phyloP scores from a whole-genome alignment of 2,329 filamentous ascomycete genomes.

The Diaporthe eres region DNA sequence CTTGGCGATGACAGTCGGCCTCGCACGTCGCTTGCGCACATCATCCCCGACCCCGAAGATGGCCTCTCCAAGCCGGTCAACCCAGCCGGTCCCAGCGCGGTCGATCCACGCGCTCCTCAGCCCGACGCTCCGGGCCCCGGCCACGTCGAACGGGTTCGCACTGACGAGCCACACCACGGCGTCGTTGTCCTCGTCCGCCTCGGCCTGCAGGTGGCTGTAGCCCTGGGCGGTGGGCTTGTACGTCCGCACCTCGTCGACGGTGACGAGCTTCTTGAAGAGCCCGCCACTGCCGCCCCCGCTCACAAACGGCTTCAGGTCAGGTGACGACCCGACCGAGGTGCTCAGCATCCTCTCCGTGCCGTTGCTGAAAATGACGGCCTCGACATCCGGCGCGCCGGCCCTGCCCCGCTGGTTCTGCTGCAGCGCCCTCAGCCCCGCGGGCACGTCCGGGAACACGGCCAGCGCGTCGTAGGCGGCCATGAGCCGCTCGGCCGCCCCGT shows the following conservation, averaged over 20 bases:
- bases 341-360: slow-evolving; percentile 65
- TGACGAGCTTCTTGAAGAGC: slow-evolving; percentile 69
- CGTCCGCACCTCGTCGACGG: slow-evolving; percentile 69
- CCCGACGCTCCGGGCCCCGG: slow-evolving; percentile 73
- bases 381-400: slow-evolving; percentile 49
- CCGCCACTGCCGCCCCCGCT: slow-evolving; percentile 46
- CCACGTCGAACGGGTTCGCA: slow-evolving; percentile 81
- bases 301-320: slow-evolving; percentile 61
- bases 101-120: slow-evolving; percentile 79
- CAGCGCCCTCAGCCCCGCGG: slow-evolving; percentile 72
- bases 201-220: slow-evolving; percentile 72
- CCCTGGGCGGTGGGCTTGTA: slow-evolving; percentile 77
- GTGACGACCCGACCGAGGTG: slow-evolving; percentile 70
- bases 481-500: slow-evolving; percentile 32
- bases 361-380: slow-evolving; percentile 71
- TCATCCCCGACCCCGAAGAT: slow-evolving; percentile 41
- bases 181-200: slow-evolving; percentile 55
- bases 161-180: slow-evolving; percentile 75
- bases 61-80: slow-evolving; percentile 70
- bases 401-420: slow-evolving; percentile 60
- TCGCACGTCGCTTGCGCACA: slow-evolving; percentile 48
- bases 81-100: slow-evolving; percentile 73
- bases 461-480: slow-evolving; percentile 61
- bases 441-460: slow-evolving; percentile 71
- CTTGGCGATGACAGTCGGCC: slow-evolving; percentile 67